Evolutionary conservation across 2,329 filamentous ascomycete species (phyloP), one percentile per base, ranked within the genome.

Genomic region (Colletotrichum trifolii): DNA sequence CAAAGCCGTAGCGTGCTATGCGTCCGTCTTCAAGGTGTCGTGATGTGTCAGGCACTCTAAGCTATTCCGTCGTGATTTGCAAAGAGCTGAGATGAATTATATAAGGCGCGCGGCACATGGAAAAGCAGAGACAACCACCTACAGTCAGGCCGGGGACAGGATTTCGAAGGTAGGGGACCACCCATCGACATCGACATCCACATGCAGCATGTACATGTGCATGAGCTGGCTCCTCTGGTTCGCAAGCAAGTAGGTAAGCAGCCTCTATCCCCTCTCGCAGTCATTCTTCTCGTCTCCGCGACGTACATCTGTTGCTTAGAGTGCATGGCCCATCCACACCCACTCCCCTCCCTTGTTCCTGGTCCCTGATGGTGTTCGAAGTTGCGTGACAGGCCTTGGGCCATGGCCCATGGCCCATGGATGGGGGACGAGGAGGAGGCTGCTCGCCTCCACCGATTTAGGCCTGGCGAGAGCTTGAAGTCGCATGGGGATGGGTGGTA

Each of bases 221-320:
- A 65, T 66, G 62, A 39, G 54, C 42, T 10, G 36, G 17, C 48
- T 47, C 38, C 45, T 55, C 46, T 62, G 63, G 58, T 62, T 57
- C 46, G 42, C 55, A 54, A 61, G 34, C 60, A 64, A 47, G 55
- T 60, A 62, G 52, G 63, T 66, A 66, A 66, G 63, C 63, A 66
- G 60, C 46, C 38, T 25, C 25, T 25, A 25, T 25, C 53, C 53
- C 39, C 17, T 15, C 25, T 56, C 57, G 47, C 46, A 62, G 57
- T 61, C 52, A 25, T 42, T 43, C 43, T 57, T 25, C 47, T 17
- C 42, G 46, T 46, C 46, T 42, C 47, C 36, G 36, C 63, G 25
- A 56, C 47, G 52, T 57, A 46, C 58, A 62, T 57, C 47, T 42
- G 63, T 49, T 66, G 63, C 58, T 66, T 66, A 57, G 58, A 40